Evolutionary conservation across 2,329 filamentous ascomycete species (phyloP).

Genomic region (Hypomyces perniciosus): DNA sequence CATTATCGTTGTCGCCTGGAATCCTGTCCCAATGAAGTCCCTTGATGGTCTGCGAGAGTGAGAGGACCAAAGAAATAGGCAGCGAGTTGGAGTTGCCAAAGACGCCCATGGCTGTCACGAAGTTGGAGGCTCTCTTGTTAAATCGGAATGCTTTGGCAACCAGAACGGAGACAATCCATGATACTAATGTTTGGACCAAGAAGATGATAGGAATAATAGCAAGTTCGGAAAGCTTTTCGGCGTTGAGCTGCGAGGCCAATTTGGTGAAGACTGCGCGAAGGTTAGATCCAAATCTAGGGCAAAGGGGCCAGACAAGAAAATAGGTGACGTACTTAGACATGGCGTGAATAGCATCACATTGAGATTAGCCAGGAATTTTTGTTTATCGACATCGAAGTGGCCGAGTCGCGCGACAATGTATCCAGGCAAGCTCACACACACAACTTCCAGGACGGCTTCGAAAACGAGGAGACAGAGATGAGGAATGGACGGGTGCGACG

Average conservation of each 20-base stretch:
- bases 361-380: constrained; percentile 93
- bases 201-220: constrained; percentile 96
- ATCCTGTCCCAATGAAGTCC: constrained; percentile 92
- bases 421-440: constrained; percentile 89
- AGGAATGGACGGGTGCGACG: constrained; percentile 58
- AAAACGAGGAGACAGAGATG: constrained; percentile 80
- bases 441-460: constrained; percentile 88
- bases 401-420: constrained; percentile 87
- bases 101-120: constrained; percentile 92
- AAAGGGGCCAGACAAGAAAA: not conserved
- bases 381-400: constrained; percentile 91
- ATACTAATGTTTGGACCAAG: constrained; percentile 77
- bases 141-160: constrained; percentile 75
- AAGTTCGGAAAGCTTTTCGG: constrained; percentile 82
- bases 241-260: constrained; percentile 86
- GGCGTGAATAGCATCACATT: constrained; percentile 97
- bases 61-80: constrained; percentile 91
- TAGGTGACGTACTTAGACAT: constrained; percentile 67
- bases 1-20: constrained; percentile 87
- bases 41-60: constrained; percentile 82
- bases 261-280: constrained; percentile 77
- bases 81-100: constrained; percentile 98
- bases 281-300: constrained; percentile 2
- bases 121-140: constrained; percentile 80
- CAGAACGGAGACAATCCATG: constrained; percentile 66